Evolutionary conservation across 2,329 filamentous ascomycete genomes (phyloP).

Genomic region (Zymoseptoria brevis): DNA sequence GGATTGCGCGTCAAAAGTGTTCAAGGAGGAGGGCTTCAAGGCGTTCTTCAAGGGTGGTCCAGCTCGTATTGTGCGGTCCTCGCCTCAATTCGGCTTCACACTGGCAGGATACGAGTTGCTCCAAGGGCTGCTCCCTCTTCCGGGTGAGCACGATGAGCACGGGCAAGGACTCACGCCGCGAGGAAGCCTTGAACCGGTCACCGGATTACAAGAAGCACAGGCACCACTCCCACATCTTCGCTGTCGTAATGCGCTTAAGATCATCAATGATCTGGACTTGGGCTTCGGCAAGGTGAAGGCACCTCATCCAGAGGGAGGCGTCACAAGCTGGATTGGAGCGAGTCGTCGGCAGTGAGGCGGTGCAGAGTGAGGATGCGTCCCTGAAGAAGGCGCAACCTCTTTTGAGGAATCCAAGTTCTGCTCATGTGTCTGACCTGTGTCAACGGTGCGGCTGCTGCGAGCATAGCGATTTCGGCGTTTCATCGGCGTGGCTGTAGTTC

Average conservation of each 20-base stretch:
- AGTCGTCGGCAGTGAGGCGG: not conserved
- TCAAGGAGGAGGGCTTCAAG: conserved; percentile 82
- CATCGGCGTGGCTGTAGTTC: not conserved
- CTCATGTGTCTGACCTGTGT: not conserved
- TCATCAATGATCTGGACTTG: conserved; percentile 88
- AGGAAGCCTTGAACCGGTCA: conserved; percentile 56
- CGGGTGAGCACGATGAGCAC: conserved; percentile 50
- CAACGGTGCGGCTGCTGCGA: not conserved
- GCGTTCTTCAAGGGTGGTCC: conserved; percentile 99
- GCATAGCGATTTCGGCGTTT: not conserved
- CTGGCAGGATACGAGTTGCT: conserved; percentile 91
- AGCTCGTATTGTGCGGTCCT: conserved; percentile 87
- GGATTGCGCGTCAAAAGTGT: conserved; percentile 76
- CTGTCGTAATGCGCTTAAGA: conserved; percentile 87
- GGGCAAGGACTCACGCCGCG: conserved; percentile 38
- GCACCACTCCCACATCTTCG: conserved; percentile 58
- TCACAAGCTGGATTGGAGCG: conserved; percentile 8
- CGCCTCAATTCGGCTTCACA: conserved; percentile 96
- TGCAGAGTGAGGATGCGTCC: not conserved
- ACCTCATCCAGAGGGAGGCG: conserved; percentile 13
- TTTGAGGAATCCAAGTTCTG: not conserved
- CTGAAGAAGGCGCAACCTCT: not conserved
- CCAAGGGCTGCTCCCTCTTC: conserved; percentile 71
- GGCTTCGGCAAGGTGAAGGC: conserved; percentile 71
- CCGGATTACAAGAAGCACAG: conserved; percentile 56